Evolutionary conservation across 2,329 filamentous ascomycete species (phyloP).

Genomic region (Stemphylium vesicarium): DNA sequence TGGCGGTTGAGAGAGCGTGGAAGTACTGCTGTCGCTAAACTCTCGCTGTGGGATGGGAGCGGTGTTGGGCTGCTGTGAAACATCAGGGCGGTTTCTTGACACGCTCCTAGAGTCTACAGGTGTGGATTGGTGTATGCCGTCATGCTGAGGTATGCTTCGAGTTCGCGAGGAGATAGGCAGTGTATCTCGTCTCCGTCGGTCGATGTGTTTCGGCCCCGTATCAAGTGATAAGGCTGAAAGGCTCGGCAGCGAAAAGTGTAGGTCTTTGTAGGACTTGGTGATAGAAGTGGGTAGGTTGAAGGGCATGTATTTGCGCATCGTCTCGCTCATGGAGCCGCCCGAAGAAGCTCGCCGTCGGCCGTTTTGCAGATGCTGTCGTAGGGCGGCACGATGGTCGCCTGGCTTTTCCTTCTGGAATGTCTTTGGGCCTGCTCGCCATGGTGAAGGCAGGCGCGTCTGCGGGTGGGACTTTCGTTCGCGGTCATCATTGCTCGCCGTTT

Average conservation of each 20-base stretch:
- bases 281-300: conserved; percentile 47
- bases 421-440: conserved; percentile 52
- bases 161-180: conserved; percentile 13
- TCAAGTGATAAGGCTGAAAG: conserved; percentile 40
- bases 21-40: conserved; percentile 25
- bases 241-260: conserved; percentile 47
- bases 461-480: conserved; percentile 17
- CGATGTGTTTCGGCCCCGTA: conserved; percentile 14
- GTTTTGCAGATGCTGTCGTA: conserved; percentile 48
- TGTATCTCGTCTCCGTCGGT: conserved; percentile 25
- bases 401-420: conserved; percentile 40
- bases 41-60: conserved; percentile 25
- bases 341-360: conserved; percentile 51
- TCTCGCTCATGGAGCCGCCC: conserved; percentile 43
- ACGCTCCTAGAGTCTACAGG: conserved; percentile 11
- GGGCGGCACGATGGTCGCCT: conserved; percentile 44
- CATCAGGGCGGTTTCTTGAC: conserved; percentile 8
- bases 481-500: conserved; percentile 10
- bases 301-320: conserved; percentile 45
- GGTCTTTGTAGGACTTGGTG: conserved; percentile 44
- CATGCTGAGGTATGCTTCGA: conserved; percentile 27
- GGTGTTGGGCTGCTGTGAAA: conserved; percentile 20
- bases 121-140: conserved; percentile 25
- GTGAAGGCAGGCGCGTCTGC: conserved; percentile 50
- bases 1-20: conserved; percentile 17